Evolutionary conservation across 1,139 yeast species (phyloP).

Genomic region (Yamadazyma blattariae): DNA sequence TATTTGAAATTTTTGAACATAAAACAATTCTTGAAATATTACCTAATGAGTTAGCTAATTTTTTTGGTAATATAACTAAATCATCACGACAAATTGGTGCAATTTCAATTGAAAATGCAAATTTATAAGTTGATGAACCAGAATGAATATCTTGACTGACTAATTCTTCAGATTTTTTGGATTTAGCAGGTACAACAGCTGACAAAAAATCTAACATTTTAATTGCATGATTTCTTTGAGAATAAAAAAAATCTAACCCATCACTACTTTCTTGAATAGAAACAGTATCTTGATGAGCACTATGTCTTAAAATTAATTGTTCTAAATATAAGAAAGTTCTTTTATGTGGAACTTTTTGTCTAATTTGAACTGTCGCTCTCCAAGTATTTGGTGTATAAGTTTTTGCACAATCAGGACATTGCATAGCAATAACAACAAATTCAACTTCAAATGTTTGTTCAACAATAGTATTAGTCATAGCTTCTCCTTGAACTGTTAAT

Average conservation of each 20-base stretch:
- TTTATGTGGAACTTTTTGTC: slow-evolving; percentile 96
- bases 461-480: slow-evolving; percentile 84
- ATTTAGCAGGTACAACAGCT: slow-evolving; percentile 84
- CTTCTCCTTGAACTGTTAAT: slow-evolving; percentile 95
- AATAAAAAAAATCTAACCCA: slow-evolving; percentile 91
- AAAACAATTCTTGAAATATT: slow-evolving; percentile 80
- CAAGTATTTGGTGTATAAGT: slow-evolving; percentile 94
- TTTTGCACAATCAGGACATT: slow-evolving; percentile 98
- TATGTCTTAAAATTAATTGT: slow-evolving; percentile 88
- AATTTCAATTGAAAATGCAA: slow-evolving; percentile 88
- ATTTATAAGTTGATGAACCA: slow-evolving; percentile 83
- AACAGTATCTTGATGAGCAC: slow-evolving; percentile 92
- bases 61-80: slow-evolving; percentile 82
- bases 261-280: slow-evolving; percentile 90
- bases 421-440: slow-evolving; percentile 91
- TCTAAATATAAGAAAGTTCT: slow-evolving; percentile 93
- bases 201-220: slow-evolving; percentile 89
- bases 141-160: slow-evolving; percentile 91
- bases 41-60: slow-evolving; percentile 81
- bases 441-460: slow-evolving; percentile 97
- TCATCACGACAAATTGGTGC: slow-evolving; percentile 99
- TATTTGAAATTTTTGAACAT: slow-evolving; percentile 79
- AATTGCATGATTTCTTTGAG: slow-evolving; percentile 86
- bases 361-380: slow-evolving; percentile 95
- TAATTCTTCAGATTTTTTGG: slow-evolving; percentile 86